phyloP scores from a whole-genome alignment of 2,329 filamentous ascomycete species.

The Paraphaeosphaeria minitans region DNA sequence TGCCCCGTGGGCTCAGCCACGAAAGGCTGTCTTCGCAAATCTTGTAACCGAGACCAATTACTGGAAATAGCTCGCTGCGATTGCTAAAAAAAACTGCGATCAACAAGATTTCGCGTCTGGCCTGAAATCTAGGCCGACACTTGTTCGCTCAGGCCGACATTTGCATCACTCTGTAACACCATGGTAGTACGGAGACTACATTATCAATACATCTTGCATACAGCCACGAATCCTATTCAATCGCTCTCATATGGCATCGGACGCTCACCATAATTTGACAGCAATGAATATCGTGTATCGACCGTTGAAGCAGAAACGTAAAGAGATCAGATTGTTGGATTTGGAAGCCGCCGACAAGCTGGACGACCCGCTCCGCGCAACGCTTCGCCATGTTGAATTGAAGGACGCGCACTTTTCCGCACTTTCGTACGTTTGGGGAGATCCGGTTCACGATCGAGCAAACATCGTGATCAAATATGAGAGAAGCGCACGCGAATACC shows the following conservation, averaged over 20 bases:
- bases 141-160: no score
- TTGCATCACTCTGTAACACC: no score
- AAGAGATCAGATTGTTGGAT: constrained; percentile 7
- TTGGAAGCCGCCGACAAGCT: background rate
- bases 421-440: constrained; percentile 6
- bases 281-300: constrained; percentile 4
- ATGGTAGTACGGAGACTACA: no score
- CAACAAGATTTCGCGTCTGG: background rate
- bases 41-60: background rate
- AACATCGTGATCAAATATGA: constrained; percentile 2
- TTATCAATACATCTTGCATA: background rate
- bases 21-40: background rate
- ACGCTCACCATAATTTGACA: no score
- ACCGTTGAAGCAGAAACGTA: background rate
- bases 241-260: background rate
- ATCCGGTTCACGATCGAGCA: background rate
- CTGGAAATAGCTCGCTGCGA: background rate
- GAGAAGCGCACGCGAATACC: background rate
- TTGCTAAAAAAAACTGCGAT: background rate
- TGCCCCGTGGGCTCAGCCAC: background rate
- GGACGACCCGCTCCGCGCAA: background rate
- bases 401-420: background rate
- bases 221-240: background rate
- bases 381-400: constrained; percentile 2
- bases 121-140: background rate